A percentile compares a stretch with the other conserved stretches of the same genome.
Conservation (phyloP, 2,329 filamentous ascomycete genomes). For the Pseudogymnoascus sp. region DNA sequence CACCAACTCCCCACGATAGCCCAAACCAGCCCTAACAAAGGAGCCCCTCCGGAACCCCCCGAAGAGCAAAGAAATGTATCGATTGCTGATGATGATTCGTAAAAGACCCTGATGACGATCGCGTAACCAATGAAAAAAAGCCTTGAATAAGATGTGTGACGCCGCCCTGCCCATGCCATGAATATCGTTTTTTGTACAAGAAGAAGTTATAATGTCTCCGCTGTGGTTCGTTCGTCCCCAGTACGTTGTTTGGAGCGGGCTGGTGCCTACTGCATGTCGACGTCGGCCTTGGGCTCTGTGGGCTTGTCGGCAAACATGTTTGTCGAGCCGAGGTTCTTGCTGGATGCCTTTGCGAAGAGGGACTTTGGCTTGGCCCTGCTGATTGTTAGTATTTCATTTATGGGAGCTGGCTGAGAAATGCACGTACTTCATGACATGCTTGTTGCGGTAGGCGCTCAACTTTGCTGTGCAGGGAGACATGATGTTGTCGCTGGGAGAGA, state of each 20-base stretch:
- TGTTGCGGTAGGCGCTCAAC: conserved; percentile 70
- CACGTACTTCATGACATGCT: conserved; percentile 68
- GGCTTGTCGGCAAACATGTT: conserved; percentile 11
- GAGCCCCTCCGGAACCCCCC: background rate
- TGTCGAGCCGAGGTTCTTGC: conserved; percentile 44
- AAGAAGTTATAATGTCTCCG: conserved; percentile 2
- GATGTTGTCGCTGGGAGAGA: conserved; percentile 82
- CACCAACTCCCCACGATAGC: conserved; percentile 7
- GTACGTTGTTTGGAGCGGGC: background rate
- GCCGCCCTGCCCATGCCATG: background rate
- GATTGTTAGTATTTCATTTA: conserved; percentile 17
- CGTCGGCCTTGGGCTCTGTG: conserved; percentile 6
- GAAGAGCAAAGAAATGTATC: conserved; percentile 3
- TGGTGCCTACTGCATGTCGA: conserved; percentile 4
- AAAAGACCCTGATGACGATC: conserved; percentile 5
- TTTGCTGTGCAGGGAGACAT: conserved; percentile 82
- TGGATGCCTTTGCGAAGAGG: conserved; percentile 56
- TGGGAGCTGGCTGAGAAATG: background rate
- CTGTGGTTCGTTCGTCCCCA: background rate
- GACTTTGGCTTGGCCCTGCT: conserved; percentile 56
- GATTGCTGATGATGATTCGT: conserved; percentile 7
- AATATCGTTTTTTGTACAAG: conserved; percentile 7
- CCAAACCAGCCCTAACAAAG: background rate
- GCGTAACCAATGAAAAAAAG: conserved; percentile 8
- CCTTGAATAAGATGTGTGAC: conserved; percentile 8